phyloP scores from a whole-genome alignment of 352 stramenopile genomes.

The Globisporangium alternatum region DNA sequence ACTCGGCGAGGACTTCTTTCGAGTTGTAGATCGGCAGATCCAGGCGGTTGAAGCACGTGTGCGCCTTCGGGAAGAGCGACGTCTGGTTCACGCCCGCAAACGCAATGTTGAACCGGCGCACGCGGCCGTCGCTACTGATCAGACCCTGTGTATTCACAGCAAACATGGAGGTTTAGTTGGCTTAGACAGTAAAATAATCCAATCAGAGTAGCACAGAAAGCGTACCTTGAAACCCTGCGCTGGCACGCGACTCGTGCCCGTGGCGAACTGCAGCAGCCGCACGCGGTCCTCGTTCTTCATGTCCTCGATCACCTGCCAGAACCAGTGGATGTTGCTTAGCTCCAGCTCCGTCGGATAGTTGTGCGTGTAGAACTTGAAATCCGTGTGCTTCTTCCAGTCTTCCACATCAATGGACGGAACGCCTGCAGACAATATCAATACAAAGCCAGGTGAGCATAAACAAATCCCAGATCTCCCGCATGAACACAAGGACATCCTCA shows the following conservation, averaged over 20 bases:
- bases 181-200: too few relatives aligned
- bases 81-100: slow-evolving; percentile 62
- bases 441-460: background rate
- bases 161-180: too few relatives aligned
- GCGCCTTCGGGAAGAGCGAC: slow-evolving; percentile 73
- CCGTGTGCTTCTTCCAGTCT: slow-evolving; percentile 78
- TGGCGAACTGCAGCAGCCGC: slow-evolving; percentile 80
- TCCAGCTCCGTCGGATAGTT: slow-evolving; percentile 72
- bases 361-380: slow-evolving; percentile 74
- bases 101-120: slow-evolving; percentile 73
- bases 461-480: background rate
- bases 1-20: slow-evolving; percentile 66
- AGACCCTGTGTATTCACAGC: slow-evolving; percentile 21
- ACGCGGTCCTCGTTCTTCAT: slow-evolving; percentile 76
- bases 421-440: slow-evolving; percentile 13
- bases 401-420: slow-evolving; percentile 76
- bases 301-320: slow-evolving; percentile 93
- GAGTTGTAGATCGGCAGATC: slow-evolving; percentile 74
- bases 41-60: slow-evolving; percentile 86
- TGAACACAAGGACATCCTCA: background rate
- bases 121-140: slow-evolving; percentile 77
- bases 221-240: slow-evolving; percentile 74
- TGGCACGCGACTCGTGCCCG: slow-evolving; percentile 75
- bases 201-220: too few relatives aligned
- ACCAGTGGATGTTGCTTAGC: slow-evolving; percentile 93